Percentiles rank a stretch among this genome's conserved stretches.
Evolutionary conservation across 495 filamentous ascomycete species (phyloP).

Genomic region (Pseudomonodictys pantanalensis): DNA sequence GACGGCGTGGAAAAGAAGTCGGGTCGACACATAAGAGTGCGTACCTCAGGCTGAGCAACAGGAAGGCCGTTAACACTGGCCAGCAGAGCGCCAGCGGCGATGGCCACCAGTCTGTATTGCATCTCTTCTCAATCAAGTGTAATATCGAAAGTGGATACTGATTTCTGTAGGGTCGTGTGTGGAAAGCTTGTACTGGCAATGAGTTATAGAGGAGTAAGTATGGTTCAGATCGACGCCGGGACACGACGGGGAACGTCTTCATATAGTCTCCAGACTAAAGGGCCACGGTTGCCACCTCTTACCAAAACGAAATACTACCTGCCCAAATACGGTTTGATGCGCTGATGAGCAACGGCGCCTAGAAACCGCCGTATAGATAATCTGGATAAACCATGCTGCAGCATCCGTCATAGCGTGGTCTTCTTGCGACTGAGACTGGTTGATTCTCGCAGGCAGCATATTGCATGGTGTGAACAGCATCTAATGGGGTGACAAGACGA

Average conservation of each 20-base stretch:
- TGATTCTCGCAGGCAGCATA: constrained; percentile 1
- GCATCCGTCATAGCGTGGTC: constrained; percentile 25
- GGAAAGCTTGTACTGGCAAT: background rate
- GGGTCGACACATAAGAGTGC: background rate
- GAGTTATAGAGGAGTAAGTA: constrained; percentile 8
- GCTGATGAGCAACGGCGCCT: constrained; percentile 2
- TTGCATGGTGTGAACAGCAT: constrained; percentile 22
- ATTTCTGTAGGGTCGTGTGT: background rate
- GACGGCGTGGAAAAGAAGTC: too few species aligned
- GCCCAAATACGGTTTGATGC: constrained; percentile 2
- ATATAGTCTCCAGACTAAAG: constrained; percentile 27
- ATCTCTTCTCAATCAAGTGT: constrained; percentile 1
- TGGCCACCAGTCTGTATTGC: constrained; percentile 16
- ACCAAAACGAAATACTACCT: background rate
- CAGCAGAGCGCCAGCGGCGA: constrained; percentile 25
- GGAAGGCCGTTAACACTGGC: constrained; percentile 19
- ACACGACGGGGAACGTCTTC: constrained; percentile 5
- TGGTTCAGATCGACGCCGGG: constrained; percentile 5
- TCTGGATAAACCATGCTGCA: constrained; percentile 33
- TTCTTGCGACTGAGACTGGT: constrained; percentile 11
- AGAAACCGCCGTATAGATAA: constrained; percentile 29
- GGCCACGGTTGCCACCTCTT: constrained; percentile 20
- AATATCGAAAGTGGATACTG: background rate
- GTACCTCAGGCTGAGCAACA: constrained; percentile 19
- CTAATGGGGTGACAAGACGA: constrained; percentile 12